Evolutionary conservation across 1,139 yeast genomes (phyloP), one percentile per base, ranked within the genome.

Genomic region (Scheffersomyces titani): DNA sequence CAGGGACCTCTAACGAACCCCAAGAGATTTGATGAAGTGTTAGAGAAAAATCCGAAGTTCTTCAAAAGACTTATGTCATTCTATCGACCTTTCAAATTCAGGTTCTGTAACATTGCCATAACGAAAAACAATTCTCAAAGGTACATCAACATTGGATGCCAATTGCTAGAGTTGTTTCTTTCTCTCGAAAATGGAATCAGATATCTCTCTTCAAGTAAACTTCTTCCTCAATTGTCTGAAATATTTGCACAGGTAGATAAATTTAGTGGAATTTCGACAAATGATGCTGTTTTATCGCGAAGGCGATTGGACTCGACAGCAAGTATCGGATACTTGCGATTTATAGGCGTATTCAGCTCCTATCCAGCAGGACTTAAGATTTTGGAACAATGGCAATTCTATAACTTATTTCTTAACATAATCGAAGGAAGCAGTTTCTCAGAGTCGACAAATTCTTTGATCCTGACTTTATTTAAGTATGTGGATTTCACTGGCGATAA

Each of bases 201-300:
- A 59, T 88, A 89, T 61, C 75, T 94, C 24, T 78, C 85, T 40
- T 89, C 86, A 54, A 90, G 89, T 66, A 93, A 93, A 70, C 78
- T 93, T 7, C 70, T 94, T 30, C 90, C 97, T 1, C 98, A 92
- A 66, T 77, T 94, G 55, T 91, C 97, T 0, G 97, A 93, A 64
- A 86, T 96, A 51, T 76, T 93, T 52, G 96, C 97, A 0, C 97
- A 92, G 70, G 80, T 91, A 21, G 96, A 90, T 64, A 94, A 96
- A 0, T 83, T 77, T 69, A 86, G 92, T 68, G 96, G 96, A 0
- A 83, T 90, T 44, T 76, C 84, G 5, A 87, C 94, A 0, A 74
- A 83, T 5, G 96, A 89, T 55, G 93, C 97, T 7, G 80, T 93
- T 3, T 84, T 94, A 59, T 85, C 92, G 0, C 80, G 78, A 52